A percentile compares a stretch with the other conserved stretches of the same genome.
These are phyloP conservation scores for Mortierella sp. DNA, from an alignment of 371 early-diverging fungal species.

Conservation along the genomic window DNA sequence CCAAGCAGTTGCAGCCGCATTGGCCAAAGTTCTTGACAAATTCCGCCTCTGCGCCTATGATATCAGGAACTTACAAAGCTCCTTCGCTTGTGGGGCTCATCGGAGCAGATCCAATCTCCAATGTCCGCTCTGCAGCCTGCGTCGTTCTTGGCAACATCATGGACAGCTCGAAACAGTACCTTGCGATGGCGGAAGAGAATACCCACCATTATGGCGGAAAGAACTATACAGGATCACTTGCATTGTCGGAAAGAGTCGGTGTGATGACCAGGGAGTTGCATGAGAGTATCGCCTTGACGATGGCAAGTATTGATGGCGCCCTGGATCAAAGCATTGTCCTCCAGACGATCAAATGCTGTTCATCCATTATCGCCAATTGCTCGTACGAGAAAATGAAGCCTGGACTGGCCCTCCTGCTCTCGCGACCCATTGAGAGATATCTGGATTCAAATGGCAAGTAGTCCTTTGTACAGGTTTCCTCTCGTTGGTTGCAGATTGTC, in stretches of 20 bases:
- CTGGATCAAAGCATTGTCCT: slow-evolving; percentile 18
- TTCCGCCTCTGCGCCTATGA: slow-evolving; percentile 19
- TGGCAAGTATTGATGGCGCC: slow-evolving; percentile 19
- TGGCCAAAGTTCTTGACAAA: slow-evolving; percentile 46
- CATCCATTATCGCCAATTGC: slow-evolving; percentile 28
- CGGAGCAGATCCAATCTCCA: slow-evolving; percentile 37
- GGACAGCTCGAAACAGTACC: slow-evolving; percentile 46
- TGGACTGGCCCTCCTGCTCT: slow-evolving; percentile 15
- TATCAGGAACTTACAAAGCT: slow-evolving; percentile 15
- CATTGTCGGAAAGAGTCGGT: slow-evolving; percentile 42
- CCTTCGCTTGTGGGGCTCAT: slow-evolving; percentile 35
- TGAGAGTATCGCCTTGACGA: slow-evolving; percentile 22
- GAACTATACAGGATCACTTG: slow-evolving; percentile 30
- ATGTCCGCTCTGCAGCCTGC: slow-evolving; percentile 38
- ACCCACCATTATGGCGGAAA: slow-evolving; percentile 9
- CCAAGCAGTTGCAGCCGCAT: slow-evolving; percentile 50
- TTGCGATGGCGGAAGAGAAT: slow-evolving; percentile 53
- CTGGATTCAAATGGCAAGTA: slow-evolving; percentile 24
- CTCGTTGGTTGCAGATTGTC: too few species aligned
- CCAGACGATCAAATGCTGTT: slow-evolving; percentile 44
- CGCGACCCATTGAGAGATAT: slow-evolving; percentile 25
- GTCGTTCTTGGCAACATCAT: slow-evolving; percentile 37
- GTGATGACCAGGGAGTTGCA: slow-evolving; percentile 38
- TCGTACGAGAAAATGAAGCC: slow-evolving; percentile 41
- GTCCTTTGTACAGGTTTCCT: background rate